Conservation (phyloP, 176 grass and related monocot genomes). For the Carex cristatella region DNA sequence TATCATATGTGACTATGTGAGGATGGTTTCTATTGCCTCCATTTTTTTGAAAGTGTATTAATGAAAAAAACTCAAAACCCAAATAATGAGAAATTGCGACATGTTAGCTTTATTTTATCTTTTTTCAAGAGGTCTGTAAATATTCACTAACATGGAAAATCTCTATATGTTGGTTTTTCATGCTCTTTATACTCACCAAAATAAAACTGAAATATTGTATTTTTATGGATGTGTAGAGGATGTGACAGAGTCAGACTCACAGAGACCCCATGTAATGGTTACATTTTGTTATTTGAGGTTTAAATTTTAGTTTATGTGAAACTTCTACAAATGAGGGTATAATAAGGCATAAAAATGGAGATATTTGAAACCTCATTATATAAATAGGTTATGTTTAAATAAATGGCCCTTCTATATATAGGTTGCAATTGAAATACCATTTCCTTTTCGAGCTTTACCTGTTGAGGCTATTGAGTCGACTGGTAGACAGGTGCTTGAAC, state of each 20-base stretch:
- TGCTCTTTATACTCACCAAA: neutral
- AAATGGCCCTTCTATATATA: constrained; percentile 15
- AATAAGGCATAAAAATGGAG: neutral
- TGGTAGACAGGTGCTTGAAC: constrained; percentile 80
- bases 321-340: neutral
- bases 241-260: neutral
- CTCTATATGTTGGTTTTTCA: neutral
- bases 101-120: neutral
- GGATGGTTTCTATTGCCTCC: neutral
- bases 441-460: constrained; percentile 74
- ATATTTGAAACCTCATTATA: neutral
- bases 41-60: neutral
- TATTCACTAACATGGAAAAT: neutral
- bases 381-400: neutral
- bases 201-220: neutral
- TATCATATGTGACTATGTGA: neutral
- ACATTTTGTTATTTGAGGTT: constrained; percentile 4
- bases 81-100: neutral
- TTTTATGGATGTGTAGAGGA: neutral
- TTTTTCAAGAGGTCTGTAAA: neutral
- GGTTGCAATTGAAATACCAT: constrained; percentile 89
- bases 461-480: constrained; percentile 82
- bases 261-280: neutral
- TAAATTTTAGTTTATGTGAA: constrained; percentile 18
- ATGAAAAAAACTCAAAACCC: neutral